These are phyloP conservation scores for Hygrophila difformis DNA, from an alignment of 257 asterid species.

Conservation along the genomic window DNA sequence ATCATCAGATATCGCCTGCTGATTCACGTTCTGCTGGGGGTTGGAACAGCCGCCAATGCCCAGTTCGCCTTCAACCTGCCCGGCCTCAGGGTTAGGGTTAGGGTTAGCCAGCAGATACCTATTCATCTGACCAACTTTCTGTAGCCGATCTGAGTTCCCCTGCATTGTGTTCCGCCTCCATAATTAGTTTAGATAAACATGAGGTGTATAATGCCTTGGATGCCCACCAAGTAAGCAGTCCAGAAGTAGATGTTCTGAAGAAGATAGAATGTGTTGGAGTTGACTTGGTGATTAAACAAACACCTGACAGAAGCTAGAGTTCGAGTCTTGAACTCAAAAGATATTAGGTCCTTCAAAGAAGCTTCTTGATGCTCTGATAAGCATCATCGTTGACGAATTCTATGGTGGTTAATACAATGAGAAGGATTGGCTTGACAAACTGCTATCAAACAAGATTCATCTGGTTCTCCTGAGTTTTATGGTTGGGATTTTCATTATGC, in stretches of 20 bases:
- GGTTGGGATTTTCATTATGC: too few relatives aligned
- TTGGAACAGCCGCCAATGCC: too few relatives aligned
- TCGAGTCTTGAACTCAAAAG: constrained; percentile 31
- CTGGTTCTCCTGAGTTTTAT: too few relatives aligned
- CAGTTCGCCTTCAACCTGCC: too few relatives aligned
- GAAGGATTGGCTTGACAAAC: constrained; percentile 26
- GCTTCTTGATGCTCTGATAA: constrained; percentile 43
- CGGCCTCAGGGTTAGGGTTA: too few relatives aligned
- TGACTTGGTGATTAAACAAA: constrained; percentile 36
- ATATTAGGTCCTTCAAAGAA: constrained; percentile 37
- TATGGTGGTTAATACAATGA: constrained; percentile 32
- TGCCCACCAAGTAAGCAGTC: constrained; percentile 1
- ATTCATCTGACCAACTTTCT: constrained; percentile 19
- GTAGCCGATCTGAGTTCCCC: constrained; percentile 30
- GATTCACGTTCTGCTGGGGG: too few relatives aligned
- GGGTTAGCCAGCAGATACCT: constrained; percentile 21
- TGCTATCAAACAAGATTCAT: constrained; percentile 23
- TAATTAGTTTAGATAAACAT: constrained; percentile 15
- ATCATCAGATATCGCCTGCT: too few relatives aligned
- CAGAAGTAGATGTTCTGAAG: constrained; percentile 13
- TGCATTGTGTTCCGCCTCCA: constrained; percentile 23
- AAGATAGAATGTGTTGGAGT: constrained; percentile 31
- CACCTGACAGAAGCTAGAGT: constrained; percentile 42
- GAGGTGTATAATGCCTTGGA: constrained; percentile 7
- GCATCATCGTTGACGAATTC: constrained; percentile 29